Evolutionary conservation across 345 rosid genomes (phyloP).

Genomic region (Nasturtium officinale): DNA sequence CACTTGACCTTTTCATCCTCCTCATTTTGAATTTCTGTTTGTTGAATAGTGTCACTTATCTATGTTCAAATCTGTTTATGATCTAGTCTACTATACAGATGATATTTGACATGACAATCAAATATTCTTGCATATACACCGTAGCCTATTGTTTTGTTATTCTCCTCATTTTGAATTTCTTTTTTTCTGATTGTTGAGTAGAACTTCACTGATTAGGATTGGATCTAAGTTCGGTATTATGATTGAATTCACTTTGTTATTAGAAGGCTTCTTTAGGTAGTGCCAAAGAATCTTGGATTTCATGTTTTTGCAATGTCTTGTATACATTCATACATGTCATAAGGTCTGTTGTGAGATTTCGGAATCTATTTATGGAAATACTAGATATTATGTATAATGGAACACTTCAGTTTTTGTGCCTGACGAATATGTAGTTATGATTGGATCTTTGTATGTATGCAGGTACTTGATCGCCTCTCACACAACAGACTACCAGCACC

Average conservation of each 20-base stretch:
- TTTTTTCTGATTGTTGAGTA: background rate
- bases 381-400: background rate
- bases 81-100: background rate
- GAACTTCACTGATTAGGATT: background rate
- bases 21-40: too few species aligned
- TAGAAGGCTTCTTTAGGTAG: background rate
- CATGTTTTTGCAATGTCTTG: background rate
- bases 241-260: background rate
- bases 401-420: background rate
- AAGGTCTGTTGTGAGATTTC: background rate
- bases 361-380: background rate
- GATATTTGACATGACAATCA: background rate
- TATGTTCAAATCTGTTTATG: background rate
- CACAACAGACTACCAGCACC: conserved; percentile 76
- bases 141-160: background rate
- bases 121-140: background rate
- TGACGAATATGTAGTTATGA: background rate
- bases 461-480: conserved; percentile 87
- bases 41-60: background rate
- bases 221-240: background rate
- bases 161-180: background rate
- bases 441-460: conserved; percentile 12
- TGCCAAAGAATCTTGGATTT: background rate
- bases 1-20: too few species aligned
- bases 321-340: background rate